Evolutionary conservation across 345 rosid genomes (phyloP).

Genomic region (Eucalyptus pauciflora): DNA sequence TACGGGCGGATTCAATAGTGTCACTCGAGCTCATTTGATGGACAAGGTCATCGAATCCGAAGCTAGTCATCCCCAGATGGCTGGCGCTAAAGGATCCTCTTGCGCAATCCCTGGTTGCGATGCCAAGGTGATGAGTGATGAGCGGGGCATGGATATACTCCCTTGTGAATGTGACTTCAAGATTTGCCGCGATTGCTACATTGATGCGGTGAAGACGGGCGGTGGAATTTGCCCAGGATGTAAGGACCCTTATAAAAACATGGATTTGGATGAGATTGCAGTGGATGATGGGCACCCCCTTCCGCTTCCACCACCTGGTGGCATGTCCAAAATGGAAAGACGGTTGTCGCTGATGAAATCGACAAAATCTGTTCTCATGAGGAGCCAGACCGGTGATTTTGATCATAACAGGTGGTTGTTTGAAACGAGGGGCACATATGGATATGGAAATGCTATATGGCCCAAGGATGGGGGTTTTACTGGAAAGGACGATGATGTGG

Average conservation of each 20-base stretch:
- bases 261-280: conserved; percentile 54
- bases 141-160: conserved; percentile 77
- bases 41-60: conserved; percentile 95
- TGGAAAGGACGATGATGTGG: conserved; percentile 54
- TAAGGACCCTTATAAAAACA: conserved; percentile 75
- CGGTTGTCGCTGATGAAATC: conserved; percentile 93
- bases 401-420: conserved; percentile 94
- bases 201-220: conserved; percentile 85
- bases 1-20: conserved; percentile 88
- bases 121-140: conserved; percentile 91
- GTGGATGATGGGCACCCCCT: conserved; percentile 48
- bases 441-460: conserved; percentile 97
- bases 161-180: conserved; percentile 97
- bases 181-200: conserved; percentile 82
- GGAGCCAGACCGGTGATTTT: conserved; percentile 95
- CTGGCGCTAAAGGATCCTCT: conserved; percentile 88
- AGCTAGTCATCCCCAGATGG: conserved; percentile 93
- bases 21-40: conserved; percentile 88
- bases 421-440: conserved; percentile 87
- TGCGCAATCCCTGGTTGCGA: conserved; percentile 92
- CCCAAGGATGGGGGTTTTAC: conserved; percentile 70
- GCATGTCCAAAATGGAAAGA: conserved; percentile 81
- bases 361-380: conserved; percentile 65
- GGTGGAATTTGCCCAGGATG: conserved; percentile 92
- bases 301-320: conserved; percentile 48